Conservation (phyloP, 1,139 yeast genomes). For the Scheffersomyces quercinus region DNA sequence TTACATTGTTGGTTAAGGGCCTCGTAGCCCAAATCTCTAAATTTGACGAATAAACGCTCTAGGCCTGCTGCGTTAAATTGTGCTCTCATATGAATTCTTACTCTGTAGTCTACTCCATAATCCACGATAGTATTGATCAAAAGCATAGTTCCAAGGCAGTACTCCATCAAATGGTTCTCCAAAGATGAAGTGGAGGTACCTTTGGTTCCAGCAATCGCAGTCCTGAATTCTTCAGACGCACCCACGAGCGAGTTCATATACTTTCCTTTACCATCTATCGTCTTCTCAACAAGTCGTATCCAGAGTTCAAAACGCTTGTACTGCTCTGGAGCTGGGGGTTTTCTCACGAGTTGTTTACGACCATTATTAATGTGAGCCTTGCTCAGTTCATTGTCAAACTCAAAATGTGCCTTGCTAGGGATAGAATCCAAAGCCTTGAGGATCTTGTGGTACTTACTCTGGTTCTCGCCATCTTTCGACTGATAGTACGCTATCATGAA, state of each 20-base stretch:
- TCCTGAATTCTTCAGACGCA: conserved; percentile 82
- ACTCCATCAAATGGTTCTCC: conserved; percentile 77
- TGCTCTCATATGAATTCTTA: conserved; percentile 74
- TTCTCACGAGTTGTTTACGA: conserved; percentile 35
- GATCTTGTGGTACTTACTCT: conserved; percentile 62
- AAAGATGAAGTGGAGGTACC: conserved; percentile 22
- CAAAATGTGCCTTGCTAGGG: conserved; percentile 61
- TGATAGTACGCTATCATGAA: conserved; percentile 47
- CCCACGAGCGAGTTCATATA: conserved; percentile 86
- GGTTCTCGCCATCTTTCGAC: conserved; percentile 26
- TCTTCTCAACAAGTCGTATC: conserved; percentile 70
- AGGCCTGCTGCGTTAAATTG: conserved; percentile 79
- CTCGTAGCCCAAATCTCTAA: conserved; percentile 64
- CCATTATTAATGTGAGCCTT: conserved; percentile 1
- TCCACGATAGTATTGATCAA: conserved; percentile 72
- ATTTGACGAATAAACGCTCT: conserved; percentile 58
- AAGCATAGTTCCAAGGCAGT: conserved; percentile 75
- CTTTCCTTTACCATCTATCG: conserved; percentile 85
- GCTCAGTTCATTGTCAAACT: conserved; percentile 19
- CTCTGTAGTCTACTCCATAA: conserved; percentile 63
- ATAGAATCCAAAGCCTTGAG: conserved; percentile 63
- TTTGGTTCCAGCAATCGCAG: conserved; percentile 49
- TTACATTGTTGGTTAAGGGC: conserved; percentile 65
- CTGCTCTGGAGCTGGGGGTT: conserved; percentile 39
- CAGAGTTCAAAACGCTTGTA: conserved; percentile 79